Percentiles rank a stretch among this genome's conserved stretches.
phyloP scores from a whole-genome alignment of 495 filamentous ascomycete genomes.

The Trichoderma parareesei region DNA sequence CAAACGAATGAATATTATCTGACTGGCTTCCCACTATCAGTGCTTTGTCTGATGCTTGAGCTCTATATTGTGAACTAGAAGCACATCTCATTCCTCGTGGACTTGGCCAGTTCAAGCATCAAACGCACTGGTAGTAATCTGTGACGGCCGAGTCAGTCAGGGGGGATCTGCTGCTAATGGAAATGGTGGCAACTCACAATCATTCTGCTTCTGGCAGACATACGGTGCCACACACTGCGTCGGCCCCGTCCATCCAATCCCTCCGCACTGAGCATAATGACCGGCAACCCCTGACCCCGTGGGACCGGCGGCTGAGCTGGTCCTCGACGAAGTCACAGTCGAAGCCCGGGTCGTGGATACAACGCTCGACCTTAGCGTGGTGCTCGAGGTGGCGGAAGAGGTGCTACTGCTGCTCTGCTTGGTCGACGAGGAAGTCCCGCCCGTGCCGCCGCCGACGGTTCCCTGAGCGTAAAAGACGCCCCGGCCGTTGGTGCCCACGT shows the following conservation, averaged over 20 bases:
- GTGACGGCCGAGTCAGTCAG: too few relatives aligned
- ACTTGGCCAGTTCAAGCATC: too few relatives aligned
- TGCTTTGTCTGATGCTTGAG: not conserved
- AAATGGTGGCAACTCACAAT: not conserved
- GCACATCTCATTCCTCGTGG: too few relatives aligned
- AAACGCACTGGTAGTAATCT: too few relatives aligned
- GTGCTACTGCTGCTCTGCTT: not conserved
- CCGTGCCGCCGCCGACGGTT: not conserved
- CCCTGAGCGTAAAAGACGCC: constrained; percentile 45
- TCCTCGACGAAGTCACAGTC: constrained; percentile 10
- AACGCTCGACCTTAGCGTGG: too few relatives aligned
- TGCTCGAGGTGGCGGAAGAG: not conserved
- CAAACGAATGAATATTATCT: not conserved
- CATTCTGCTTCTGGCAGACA: not conserved
- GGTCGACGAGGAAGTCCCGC: not conserved
- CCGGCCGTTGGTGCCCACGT: constrained; percentile 51
- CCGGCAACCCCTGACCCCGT: constrained; percentile 12
- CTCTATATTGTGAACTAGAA: too few relatives aligned
- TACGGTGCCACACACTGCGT: not conserved
- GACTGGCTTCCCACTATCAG: not conserved
- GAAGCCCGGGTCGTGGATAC: not conserved
- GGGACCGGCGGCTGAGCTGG: constrained; percentile 11
- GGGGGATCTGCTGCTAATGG: too few relatives aligned
- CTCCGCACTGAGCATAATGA: constrained; percentile 23
- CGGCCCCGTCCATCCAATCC: constrained; percentile 6